These are phyloP conservation scores for Podospora pseudocomata DNA, from an alignment of 495 filamentous ascomycete species.

Conservation along the genomic window DNA sequence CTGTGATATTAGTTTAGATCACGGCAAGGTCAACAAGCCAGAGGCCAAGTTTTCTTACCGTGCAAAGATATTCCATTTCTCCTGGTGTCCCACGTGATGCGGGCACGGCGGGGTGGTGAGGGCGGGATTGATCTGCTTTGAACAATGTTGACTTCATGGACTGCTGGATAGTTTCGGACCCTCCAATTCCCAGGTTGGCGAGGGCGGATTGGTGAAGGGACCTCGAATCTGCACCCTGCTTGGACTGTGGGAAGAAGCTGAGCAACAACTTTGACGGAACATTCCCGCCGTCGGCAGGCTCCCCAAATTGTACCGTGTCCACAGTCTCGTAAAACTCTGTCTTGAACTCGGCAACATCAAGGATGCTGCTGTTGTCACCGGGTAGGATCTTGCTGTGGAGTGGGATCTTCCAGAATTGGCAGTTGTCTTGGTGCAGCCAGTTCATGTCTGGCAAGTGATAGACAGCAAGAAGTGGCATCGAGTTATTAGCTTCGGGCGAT, in stretches of 20 bases:
- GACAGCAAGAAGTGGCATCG: conserved; percentile 25
- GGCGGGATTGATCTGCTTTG: too few species aligned
- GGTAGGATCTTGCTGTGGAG: conserved; percentile 7
- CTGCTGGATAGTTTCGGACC: too few species aligned
- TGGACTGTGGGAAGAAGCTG: not conserved
- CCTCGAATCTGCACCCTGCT: not conserved
- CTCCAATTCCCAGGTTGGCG: not conserved
- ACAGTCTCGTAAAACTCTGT: conserved; percentile 6
- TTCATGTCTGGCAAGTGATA: conserved; percentile 28
- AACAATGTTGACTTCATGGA: too few species aligned
- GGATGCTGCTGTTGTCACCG: conserved; percentile 8
- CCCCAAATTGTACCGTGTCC: not conserved
- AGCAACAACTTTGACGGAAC: not conserved
- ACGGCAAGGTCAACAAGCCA: too few species aligned
- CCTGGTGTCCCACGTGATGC: too few species aligned
- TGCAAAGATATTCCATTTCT: too few species aligned
- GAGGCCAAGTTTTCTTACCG: too few species aligned
- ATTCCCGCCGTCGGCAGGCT: not conserved
- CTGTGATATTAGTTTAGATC: too few species aligned
- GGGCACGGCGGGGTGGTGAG: too few species aligned
- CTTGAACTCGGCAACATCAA: conserved; percentile 16
- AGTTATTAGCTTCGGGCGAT: conserved; percentile 1
- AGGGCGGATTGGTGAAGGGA: not conserved
- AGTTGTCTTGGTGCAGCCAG: conserved; percentile 12
- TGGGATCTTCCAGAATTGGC: conserved; percentile 14